phyloP scores from a whole-genome alignment of 805 yeast genomes.

The Wickerhamomyces strasburgensis region DNA sequence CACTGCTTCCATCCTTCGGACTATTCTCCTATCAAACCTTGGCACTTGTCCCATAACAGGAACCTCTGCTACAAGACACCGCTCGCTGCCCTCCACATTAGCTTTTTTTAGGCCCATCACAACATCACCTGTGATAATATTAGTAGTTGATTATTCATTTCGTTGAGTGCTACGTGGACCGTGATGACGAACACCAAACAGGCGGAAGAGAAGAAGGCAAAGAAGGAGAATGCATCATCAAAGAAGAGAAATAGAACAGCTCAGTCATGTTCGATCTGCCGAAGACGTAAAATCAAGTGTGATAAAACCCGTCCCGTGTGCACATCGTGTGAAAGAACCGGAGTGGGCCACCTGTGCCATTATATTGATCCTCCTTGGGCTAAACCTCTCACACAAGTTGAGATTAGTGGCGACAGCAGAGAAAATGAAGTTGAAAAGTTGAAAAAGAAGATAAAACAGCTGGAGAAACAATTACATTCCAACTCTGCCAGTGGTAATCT shows the following conservation, averaged over 20 bases:
- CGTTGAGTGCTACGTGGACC: no score
- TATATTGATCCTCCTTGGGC: slow-evolving; percentile 62
- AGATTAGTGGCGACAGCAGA: slow-evolving; percentile 41
- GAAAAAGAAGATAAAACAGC: slow-evolving; percentile 46
- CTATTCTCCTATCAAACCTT: no score
- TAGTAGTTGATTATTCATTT: no score
- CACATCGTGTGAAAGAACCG: slow-evolving; percentile 51
- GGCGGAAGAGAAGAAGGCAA: slow-evolving; percentile 2
- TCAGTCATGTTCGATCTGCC: slow-evolving; percentile 42
- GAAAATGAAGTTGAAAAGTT: slow-evolving; percentile 45
- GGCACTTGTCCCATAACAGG: no score
- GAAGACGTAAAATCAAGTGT: slow-evolving; percentile 46
- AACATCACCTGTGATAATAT: no score
- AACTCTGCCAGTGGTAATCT: no score
- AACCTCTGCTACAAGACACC: no score
- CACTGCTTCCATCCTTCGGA: no score
- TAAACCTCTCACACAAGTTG: slow-evolving; percentile 38
- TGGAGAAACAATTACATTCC: slow-evolving; percentile 30
- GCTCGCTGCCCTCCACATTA: no score
- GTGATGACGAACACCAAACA: slow-evolving; percentile 5
- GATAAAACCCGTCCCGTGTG: slow-evolving; percentile 51
- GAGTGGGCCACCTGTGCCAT: slow-evolving; percentile 53
- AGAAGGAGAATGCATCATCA: slow-evolving; percentile 2
- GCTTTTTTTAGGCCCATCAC: no score
- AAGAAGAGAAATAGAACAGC: slow-evolving; percentile 45